These are phyloP conservation scores for Lactarius indigo DNA, from an alignment of 768 basidiomycete genomes.

Conservation along the genomic window DNA sequence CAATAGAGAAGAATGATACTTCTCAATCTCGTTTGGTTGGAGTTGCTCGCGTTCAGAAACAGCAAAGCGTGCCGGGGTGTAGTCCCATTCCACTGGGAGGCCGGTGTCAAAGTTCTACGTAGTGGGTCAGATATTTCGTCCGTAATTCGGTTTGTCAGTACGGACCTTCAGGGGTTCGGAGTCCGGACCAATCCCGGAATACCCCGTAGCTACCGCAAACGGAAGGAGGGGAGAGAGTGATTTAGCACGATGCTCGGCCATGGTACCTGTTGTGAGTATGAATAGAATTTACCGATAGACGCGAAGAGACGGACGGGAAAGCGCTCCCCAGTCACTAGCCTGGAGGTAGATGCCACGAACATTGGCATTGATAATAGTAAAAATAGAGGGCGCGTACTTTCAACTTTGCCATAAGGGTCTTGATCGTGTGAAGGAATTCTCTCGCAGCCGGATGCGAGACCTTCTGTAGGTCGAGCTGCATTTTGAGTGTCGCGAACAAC, in stretches of 20 bases:
- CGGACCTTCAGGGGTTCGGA: conserved; percentile 49
- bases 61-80: conserved; percentile 36
- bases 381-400: conserved; percentile 38
- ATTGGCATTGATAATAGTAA: not conserved
- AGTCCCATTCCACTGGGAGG: conserved; percentile 37
- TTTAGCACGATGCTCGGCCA: conserved; percentile 44
- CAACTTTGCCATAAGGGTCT: conserved; percentile 64
- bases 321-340: conserved; percentile 65
- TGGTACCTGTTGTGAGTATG: conserved; percentile 38
- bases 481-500: conserved; percentile 46
- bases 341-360: conserved; percentile 26
- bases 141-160: not conserved
- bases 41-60: conserved; percentile 29
- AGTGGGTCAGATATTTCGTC: not conserved
- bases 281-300: not conserved
- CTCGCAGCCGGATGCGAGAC: conserved; percentile 49
- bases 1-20: conserved; percentile 26
- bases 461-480: conserved; percentile 45
- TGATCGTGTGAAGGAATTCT: conserved; percentile 53
- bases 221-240: conserved; percentile 39
- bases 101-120: conserved; percentile 53
- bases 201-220: conserved; percentile 47
- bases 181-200: conserved; percentile 43
- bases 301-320: conserved; percentile 48
- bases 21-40: conserved; percentile 28